Evolutionary conservation across 2,329 filamentous ascomycete species (phyloP).

Genomic region (Ceratocystiopsis minuta): DNA sequence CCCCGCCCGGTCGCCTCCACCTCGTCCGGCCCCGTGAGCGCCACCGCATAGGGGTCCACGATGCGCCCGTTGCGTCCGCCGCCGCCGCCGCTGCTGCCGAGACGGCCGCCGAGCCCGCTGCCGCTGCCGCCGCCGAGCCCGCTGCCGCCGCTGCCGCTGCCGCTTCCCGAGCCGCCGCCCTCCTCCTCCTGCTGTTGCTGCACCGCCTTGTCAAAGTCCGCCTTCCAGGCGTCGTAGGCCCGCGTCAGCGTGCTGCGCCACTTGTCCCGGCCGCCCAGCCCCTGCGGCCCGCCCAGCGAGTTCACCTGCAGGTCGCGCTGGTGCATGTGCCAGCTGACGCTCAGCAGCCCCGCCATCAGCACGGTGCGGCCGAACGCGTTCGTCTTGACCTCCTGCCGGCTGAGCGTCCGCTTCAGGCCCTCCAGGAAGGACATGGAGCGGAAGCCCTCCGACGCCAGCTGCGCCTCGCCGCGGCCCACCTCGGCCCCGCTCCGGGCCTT

Average conservation of each 20-base stretch:
- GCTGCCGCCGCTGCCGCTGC: slow-evolving; percentile 1
- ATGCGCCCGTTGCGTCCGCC: slow-evolving; percentile 15
- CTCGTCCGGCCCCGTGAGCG: too few species aligned
- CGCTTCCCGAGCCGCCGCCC: too few species aligned
- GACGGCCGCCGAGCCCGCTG: neutral
- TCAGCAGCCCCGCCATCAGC: slow-evolving; percentile 83
- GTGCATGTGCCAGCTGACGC: slow-evolving; percentile 95
- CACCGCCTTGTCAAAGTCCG: slow-evolving; percentile 72
- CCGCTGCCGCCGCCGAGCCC: slow-evolving; percentile 12
- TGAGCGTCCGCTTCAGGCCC: slow-evolving; percentile 74
- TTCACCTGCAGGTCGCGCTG: slow-evolving; percentile 86
- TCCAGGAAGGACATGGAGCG: slow-evolving; percentile 80
- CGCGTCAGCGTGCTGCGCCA: slow-evolving; percentile 74
- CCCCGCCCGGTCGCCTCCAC: too few species aligned
- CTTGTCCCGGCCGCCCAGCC: slow-evolving; percentile 73
- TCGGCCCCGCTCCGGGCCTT: slow-evolving; percentile 75
- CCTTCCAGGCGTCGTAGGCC: slow-evolving; percentile 87
- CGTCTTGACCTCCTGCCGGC: slow-evolving; percentile 68
- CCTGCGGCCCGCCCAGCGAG: slow-evolving; percentile 54
- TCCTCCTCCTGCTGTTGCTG: slow-evolving; percentile 18
- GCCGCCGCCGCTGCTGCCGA: slow-evolving; percentile 12
- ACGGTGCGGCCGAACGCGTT: slow-evolving; percentile 88
- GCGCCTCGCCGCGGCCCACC: slow-evolving; percentile 67
- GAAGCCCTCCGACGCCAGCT: slow-evolving; percentile 61
- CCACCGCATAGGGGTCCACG: too few species aligned